Base-by-base conservation (phyloP, 371 early-diverging fungal species). In the Syncephalastrum monosporum region DNA sequence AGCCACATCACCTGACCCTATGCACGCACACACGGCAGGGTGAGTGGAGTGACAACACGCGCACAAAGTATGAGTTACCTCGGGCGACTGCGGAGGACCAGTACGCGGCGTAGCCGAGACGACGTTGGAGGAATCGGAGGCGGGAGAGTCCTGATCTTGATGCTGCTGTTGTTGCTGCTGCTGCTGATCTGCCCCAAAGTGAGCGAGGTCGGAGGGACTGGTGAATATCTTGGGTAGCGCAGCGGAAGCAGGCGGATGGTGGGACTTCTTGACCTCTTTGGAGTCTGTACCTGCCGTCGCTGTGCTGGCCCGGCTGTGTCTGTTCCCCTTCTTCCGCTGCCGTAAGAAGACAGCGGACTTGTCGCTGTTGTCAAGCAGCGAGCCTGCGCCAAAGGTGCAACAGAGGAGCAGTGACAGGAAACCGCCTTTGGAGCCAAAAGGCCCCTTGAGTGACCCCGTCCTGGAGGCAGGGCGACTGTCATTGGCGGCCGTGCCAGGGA, bases 361-460 rank as follows among this genome's bases (percentile, higher is more conserved):
- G 45, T 61, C 61, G 14, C 50, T 41, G 27, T 53, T 59, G 41
- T 60, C 61, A 5, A 55, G 44, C 17, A 61, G 17, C 13, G 55
- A 43, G 12, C 56, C 56, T 10, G 63, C 63, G 7, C 64, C 64
- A 19, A 49, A 53, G 15, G 66, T 52, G 42, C 66, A 66, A 47
- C 66, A 66, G 8, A 66, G 44, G 41, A 66, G 42, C 15, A 66
- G 38, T 8, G 66, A 66, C 42, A 66, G 38, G 47, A 66, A 66
- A 16, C 66, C 59, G 41, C 50, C 42, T 15, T 56, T 55, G 43
- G 27, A 23, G 50, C 42, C 45, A 55, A 24, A 24, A 38, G 60
- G 43, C 38, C 38, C 45, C 48, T 60, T 60, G 41, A 46, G 48
- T 17, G 56, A 56, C 16, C 48, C 47, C 13, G 56, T 47, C 19